Percentiles rank a stretch among this genome's conserved stretches.
Evolutionary conservation across 495 filamentous ascomycete genomes (phyloP).

Genomic region (Aspergillus conjunctus): DNA sequence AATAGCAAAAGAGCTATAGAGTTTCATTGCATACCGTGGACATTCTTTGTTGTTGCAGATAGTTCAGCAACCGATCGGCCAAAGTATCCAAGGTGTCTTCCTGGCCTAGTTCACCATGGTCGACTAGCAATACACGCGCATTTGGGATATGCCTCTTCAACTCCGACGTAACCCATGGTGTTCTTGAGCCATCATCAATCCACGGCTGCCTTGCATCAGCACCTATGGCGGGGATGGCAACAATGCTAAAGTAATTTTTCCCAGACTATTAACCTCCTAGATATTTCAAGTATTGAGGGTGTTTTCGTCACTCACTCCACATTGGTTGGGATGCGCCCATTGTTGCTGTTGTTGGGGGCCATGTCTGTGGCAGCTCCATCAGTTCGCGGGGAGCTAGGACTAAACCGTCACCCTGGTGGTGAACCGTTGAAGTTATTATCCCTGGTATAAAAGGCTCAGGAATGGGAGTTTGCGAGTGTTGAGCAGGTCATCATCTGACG

Average conservation of each 20-base stretch:
- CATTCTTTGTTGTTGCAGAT: constrained; percentile 43
- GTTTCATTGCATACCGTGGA: constrained; percentile 21
- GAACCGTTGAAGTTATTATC: neutral
- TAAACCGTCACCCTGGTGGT: neutral
- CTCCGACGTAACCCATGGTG: constrained; percentile 34
- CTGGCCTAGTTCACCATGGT: constrained; percentile 52
- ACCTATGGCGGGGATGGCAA: constrained; percentile 48
- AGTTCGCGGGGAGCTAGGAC: neutral
- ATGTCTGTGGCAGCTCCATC: constrained; percentile 10
- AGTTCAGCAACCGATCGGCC: constrained; percentile 52
- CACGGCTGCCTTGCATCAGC: constrained; percentile 43
- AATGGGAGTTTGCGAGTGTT: constrained; percentile 4
- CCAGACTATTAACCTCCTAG: neutral
- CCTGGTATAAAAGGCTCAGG: constrained; percentile 4
- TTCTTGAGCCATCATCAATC: constrained; percentile 26
- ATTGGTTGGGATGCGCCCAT: constrained; percentile 27
- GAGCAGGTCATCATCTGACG: constrained; percentile 26
- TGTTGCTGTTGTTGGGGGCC: constrained; percentile 10
- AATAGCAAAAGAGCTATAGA: too few relatives aligned
- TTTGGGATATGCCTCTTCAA: constrained; percentile 31
- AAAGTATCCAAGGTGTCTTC: constrained; percentile 51
- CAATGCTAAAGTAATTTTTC: constrained; percentile 33
- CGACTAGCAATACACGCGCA: constrained; percentile 58
- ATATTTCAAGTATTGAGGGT: constrained; percentile 5
- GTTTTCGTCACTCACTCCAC: constrained; percentile 41